Evolutionary conservation across 2,329 filamentous ascomycete species (phyloP).

Genomic region (Sphaerulina vaccinii): DNA sequence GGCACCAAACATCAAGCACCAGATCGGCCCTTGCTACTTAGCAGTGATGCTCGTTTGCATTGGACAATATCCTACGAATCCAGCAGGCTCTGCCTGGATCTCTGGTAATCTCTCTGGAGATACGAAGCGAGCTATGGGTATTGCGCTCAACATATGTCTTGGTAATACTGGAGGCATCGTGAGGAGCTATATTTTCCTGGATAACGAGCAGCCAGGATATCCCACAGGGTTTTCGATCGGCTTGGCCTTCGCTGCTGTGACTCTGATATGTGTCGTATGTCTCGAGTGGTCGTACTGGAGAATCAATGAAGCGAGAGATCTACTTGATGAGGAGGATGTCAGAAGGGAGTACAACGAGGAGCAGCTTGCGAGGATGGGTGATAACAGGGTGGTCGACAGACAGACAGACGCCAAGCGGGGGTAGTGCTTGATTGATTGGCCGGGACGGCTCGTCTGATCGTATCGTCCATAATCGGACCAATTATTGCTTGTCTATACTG

Average conservation of each 20-base stretch:
- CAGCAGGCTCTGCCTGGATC: slow-evolving; percentile 33
- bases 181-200: slow-evolving; percentile 39
- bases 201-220: slow-evolving; percentile 38
- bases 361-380: slow-evolving; percentile 38
- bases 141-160: slow-evolving; percentile 42
- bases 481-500: no score
- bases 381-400: no score
- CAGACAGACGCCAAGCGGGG: no score
- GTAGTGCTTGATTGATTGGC: no score
- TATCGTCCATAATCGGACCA: no score
- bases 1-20: slow-evolving; percentile 22
- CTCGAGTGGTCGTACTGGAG: slow-evolving; percentile 34
- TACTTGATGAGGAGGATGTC: slow-evolving; percentile 28
- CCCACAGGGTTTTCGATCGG: slow-evolving; percentile 38
- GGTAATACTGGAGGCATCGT: slow-evolving; percentile 47
- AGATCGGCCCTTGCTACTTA: slow-evolving; percentile 46
- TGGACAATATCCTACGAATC: slow-evolving; percentile 29
- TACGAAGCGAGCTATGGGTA: slow-evolving; percentile 40
- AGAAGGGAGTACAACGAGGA: slow-evolving; percentile 36
- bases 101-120: slow-evolving; percentile 35
- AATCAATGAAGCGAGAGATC: slow-evolving; percentile 38
- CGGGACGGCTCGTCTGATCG: no score
- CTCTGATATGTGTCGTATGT: slow-evolving; percentile 27
- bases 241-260: slow-evolving; percentile 25
- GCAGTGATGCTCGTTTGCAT: slow-evolving; percentile 30